phyloP scores from a whole-genome alignment of 2,329 filamentous ascomycete species.

The Cadophora sp. region DNA sequence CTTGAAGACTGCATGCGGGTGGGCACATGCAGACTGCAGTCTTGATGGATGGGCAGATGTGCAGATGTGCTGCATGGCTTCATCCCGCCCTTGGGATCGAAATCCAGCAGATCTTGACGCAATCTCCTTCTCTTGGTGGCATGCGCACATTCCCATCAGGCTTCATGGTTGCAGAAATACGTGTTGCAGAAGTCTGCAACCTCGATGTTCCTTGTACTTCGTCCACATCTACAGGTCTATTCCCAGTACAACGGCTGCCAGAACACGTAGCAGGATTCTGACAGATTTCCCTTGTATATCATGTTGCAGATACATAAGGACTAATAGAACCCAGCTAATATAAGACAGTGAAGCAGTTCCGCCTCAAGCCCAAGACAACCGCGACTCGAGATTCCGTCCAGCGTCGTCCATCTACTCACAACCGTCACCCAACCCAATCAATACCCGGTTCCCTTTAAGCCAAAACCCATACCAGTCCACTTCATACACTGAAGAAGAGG shows the following conservation, averaged over 20 bases:
- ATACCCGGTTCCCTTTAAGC: constrained; percentile 41
- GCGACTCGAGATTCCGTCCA: constrained; percentile 52
- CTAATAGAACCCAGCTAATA: constrained; percentile 31
- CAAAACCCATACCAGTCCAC: constrained; percentile 40
- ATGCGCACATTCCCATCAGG: neutral
- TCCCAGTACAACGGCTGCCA: constrained; percentile 37
- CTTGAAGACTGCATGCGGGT: neutral
- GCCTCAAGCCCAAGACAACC: constrained; percentile 26
- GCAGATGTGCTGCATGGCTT: neutral
- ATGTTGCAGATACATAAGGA: constrained; percentile 22
- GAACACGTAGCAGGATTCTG: constrained; percentile 9
- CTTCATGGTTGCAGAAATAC: constrained; percentile 3
- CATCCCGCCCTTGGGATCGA: neutral
- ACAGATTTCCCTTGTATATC: constrained; percentile 12
- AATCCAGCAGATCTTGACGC: neutral
- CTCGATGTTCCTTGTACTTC: constrained; percentile 5
- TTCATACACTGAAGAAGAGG: constrained; percentile 39
- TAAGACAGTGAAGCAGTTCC: constrained; percentile 31
- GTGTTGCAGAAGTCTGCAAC: constrained; percentile 14
- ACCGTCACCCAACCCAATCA: constrained; percentile 50
- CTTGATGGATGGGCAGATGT: neutral
- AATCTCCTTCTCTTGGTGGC: neutral
- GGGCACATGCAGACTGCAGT: neutral
- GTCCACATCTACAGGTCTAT: neutral
- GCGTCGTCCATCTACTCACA: constrained; percentile 68